Evolutionary conservation across 2,329 filamentous ascomycete species (phyloP).

Genomic region (Seiridium unicorne): DNA sequence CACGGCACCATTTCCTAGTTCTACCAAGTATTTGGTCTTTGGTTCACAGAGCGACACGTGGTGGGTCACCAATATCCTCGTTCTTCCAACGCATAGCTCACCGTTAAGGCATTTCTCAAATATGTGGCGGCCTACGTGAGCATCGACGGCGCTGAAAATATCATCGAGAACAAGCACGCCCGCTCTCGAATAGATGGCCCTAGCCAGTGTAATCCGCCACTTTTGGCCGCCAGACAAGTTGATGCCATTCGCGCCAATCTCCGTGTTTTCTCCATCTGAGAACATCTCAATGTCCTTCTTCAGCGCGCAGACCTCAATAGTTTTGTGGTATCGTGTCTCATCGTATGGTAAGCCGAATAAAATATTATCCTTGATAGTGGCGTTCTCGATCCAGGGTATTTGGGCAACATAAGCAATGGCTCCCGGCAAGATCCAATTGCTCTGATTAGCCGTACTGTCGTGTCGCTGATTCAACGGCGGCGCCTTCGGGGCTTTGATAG

Average conservation of each 20-base stretch:
- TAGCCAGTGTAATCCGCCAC: constrained; percentile 77
- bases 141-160: constrained; percentile 80
- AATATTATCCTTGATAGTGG: constrained; percentile 75
- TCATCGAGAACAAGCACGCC: constrained; percentile 78
- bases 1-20: constrained; percentile 67
- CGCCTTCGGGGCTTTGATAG: constrained; percentile 52
- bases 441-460: constrained; percentile 59
- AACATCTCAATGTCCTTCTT: constrained; percentile 76
- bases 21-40: constrained; percentile 70
- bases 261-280: constrained; percentile 72
- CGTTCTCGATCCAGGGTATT: constrained; percentile 84
- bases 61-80: constrained; percentile 77
- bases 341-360: constrained; percentile 73
- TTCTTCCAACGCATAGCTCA: constrained; percentile 66
- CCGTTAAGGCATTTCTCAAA: constrained; percentile 75
- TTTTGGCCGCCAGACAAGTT: constrained; percentile 82
- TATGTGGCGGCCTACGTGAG: constrained; percentile 76
- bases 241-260: constrained; percentile 82
- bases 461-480: constrained; percentile 53
- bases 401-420: constrained; percentile 75
- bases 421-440: constrained; percentile 67
- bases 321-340: constrained; percentile 66
- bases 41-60: constrained; percentile 71
- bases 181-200: constrained; percentile 76
- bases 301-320: constrained; percentile 70